phyloP scores from a whole-genome alignment of 2,329 filamentous ascomycete species.

The Penicillium sp. region DNA sequence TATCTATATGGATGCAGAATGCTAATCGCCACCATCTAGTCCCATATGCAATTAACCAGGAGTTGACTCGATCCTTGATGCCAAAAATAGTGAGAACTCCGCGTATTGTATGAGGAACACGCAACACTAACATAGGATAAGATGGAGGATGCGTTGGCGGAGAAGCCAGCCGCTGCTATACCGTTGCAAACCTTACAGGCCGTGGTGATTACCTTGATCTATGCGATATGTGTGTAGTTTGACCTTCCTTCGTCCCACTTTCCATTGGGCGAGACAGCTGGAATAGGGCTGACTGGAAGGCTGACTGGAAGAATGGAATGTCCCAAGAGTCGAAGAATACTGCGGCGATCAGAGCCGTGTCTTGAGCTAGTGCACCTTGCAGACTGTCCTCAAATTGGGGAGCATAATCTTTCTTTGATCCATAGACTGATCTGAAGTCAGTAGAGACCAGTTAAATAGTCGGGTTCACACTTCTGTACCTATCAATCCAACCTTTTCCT shows the following conservation, averaged over 20 bases:
- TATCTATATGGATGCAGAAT: too few species aligned
- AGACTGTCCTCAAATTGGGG: conserved; percentile 16
- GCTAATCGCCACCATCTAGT: too few species aligned
- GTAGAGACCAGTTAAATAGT: background rate
- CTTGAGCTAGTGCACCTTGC: background rate
- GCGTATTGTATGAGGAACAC: too few species aligned
- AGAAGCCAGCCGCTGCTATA: too few species aligned
- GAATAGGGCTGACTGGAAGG: too few species aligned
- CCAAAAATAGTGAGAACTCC: too few species aligned
- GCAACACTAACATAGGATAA: too few species aligned
- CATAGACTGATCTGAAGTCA: conserved; percentile 25
- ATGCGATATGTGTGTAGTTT: conserved; percentile 36
- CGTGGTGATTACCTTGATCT: too few species aligned
- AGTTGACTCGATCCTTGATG: too few species aligned
- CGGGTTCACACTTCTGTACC: conserved; percentile 13
- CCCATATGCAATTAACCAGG: too few species aligned
- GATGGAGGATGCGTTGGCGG: too few species aligned
- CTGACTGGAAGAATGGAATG: background rate
- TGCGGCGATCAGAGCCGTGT: conserved; percentile 7
- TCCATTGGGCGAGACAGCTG: conserved; percentile 19
- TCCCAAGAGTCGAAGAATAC: conserved; percentile 26
- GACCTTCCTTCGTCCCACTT: background rate
- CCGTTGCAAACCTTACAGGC: too few species aligned
- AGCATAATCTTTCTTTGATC: conserved; percentile 26
- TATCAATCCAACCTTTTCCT: conserved; percentile 23